Conservation (phyloP, 495 filamentous ascomycete genomes). For the Xylaria nigripes region DNA sequence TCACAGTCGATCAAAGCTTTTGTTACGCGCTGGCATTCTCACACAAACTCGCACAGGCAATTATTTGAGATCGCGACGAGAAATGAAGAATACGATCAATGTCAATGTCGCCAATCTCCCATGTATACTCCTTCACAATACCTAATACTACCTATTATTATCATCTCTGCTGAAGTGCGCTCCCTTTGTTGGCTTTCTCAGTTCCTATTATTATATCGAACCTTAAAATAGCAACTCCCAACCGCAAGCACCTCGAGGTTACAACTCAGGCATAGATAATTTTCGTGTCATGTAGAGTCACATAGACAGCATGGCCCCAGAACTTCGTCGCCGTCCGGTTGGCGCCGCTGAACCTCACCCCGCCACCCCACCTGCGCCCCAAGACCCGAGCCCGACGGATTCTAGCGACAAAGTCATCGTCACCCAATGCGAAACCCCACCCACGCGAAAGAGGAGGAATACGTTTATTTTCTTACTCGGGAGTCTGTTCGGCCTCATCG, state of each 20-base stretch:
- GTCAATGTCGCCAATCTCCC: too few species aligned
- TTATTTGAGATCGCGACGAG: too few species aligned
- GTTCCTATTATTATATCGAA: too few species aligned
- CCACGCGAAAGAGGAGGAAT: constrained; percentile 58
- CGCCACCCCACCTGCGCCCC: constrained; percentile 19
- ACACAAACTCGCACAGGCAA: too few species aligned
- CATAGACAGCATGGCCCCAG: constrained; percentile 33
- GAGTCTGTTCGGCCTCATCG: constrained; percentile 71
- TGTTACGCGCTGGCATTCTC: too few species aligned
- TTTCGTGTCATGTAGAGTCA: constrained; percentile 16
- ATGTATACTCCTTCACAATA: neutral
- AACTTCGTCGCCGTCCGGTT: constrained; percentile 42
- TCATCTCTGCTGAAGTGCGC: neutral
- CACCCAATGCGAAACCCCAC: constrained; percentile 31
- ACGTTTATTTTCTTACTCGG: constrained; percentile 76
- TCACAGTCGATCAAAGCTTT: too few species aligned
- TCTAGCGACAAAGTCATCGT: constrained; percentile 37
- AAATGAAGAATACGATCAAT: too few species aligned
- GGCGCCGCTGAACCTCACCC: constrained; percentile 22
- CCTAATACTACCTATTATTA: too few species aligned
- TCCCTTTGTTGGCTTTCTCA: neutral
- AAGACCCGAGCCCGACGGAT: constrained; percentile 39
- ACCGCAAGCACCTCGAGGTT: neutral
- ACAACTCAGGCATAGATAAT: neutral
- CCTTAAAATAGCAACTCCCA: neutral